Evolutionary conservation across 352 stramenopile species (phyloP).

Genomic region (Blastocystis hominis): DNA sequence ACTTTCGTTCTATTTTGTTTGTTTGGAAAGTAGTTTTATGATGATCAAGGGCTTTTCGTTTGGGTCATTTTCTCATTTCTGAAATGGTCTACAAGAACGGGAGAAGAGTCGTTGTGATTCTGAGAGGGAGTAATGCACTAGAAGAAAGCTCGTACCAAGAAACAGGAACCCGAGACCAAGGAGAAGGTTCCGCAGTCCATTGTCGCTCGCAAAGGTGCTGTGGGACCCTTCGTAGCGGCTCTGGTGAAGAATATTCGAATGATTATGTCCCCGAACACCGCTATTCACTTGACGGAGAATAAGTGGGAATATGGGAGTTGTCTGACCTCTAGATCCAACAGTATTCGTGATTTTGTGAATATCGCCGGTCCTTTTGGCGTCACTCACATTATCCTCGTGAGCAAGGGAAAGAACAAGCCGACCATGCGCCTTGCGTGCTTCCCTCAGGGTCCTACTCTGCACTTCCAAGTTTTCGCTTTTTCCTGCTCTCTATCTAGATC

Average conservation of each 20-base stretch:
- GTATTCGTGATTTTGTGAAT: slow-evolving; percentile 79
- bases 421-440: slow-evolving; percentile 84
- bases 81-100: slow-evolving; percentile 14
- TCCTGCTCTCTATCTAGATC: slow-evolving; percentile 61
- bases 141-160: slow-evolving; percentile 52
- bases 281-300: slow-evolving; percentile 79
- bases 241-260: slow-evolving; percentile 81
- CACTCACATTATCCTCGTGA: slow-evolving; percentile 90
- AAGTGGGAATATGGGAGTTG: neutral
- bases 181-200: slow-evolving; percentile 79
- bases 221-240: slow-evolving; percentile 68
- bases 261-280: slow-evolving; percentile 87
- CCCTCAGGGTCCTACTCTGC: slow-evolving; percentile 82
- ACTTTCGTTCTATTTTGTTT: neutral
- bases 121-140: neutral
- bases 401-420: slow-evolving; percentile 78
- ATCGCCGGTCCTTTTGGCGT: slow-evolving; percentile 81
- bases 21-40: slow-evolving; percentile 7
- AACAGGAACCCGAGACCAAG: slow-evolving; percentile 59
- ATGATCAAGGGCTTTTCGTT: slow-evolving; percentile 23
- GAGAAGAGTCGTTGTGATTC: neutral
- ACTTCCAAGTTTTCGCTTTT: slow-evolving; percentile 6
- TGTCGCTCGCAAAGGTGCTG: slow-evolving; percentile 79
- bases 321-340: slow-evolving; percentile 69
- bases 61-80: neutral